phyloP scores from a whole-genome alignment of 345 rosid species.

The Ricinus communis region DNA sequence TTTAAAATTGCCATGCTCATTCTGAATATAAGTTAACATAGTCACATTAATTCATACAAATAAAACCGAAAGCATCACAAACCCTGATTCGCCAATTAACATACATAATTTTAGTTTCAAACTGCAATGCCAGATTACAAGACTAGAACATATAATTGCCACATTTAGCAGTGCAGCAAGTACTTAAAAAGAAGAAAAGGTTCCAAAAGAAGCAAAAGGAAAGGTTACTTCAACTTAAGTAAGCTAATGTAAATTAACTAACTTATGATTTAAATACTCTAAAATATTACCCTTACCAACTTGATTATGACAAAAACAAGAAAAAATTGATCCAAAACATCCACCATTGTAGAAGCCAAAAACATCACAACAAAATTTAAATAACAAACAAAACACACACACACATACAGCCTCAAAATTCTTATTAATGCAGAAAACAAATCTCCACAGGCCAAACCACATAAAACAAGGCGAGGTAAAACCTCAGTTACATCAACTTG shows the following conservation, averaged over 20 bases:
- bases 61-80: not conserved
- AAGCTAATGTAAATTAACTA: not conserved
- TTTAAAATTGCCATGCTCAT: not conserved
- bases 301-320: slow-evolving; percentile 4
- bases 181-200: not conserved
- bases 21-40: no score
- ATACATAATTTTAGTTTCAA: not conserved
- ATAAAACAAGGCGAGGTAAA: slow-evolving; percentile 12
- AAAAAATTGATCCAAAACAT: slow-evolving; percentile 19
- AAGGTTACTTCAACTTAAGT: slow-evolving; percentile 3
- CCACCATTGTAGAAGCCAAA: slow-evolving; percentile 1
- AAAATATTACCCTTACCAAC: slow-evolving; percentile 3
- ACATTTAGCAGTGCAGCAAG: not conserved
- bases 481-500: slow-evolving; percentile 19
- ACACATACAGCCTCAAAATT: not conserved
- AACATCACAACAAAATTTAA: not conserved
- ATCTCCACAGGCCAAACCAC: slow-evolving; percentile 16
- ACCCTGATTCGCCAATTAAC: not conserved
- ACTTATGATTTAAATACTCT: not conserved
- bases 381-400: slow-evolving; percentile 5
- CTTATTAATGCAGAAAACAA: not conserved
- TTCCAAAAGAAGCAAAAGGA: not conserved
- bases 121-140: not conserved
- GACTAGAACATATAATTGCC: not conserved
- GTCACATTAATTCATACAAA: not conserved